Base-by-base conservation (phyloP, 2,329 filamentous ascomycete species). In the Alternaria dauci region DNA sequence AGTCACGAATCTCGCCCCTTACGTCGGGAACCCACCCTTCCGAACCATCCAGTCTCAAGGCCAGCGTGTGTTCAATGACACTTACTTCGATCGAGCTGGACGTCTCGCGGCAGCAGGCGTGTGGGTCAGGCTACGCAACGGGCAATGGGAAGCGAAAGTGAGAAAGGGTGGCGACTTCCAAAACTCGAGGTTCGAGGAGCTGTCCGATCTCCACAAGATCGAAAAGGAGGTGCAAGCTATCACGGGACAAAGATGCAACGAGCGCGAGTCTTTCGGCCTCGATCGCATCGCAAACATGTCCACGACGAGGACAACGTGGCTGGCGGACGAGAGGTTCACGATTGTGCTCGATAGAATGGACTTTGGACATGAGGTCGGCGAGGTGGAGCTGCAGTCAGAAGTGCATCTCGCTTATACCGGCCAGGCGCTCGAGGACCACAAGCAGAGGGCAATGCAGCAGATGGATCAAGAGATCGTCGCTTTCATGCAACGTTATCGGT, bases 361-460 rank as follows among this genome's bases (percentile, higher is more conserved):
- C 43, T 79, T 78, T 65, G 73, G 73, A 8, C 74, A 77, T 54
- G 43, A 44, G 25, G 73, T 78, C 20, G 75, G 74, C 11, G 75
- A 78, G 64, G 71, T 78, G 12, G 74, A 76, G 57, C 58, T 79
- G 46, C 71, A 78, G 38, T 59, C 59, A 41, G 48, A 62, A 53
- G 44, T 53, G 38, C 51, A 43, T 53, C 51, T 53, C 26, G 26
- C 51, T 30, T 18, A 53, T 43, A 53, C 38, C 3, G 38, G 38
- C 18, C 38, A 65, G 43, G 36, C 26, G 20, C 34, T 55, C 4
- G 52, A 57, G 54, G 34, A 57, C 44, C 34, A 65, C 26, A 62
- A 60, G 50, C 55, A 58, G 42, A 61, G 12, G 16, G 16, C 9
- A 43, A 65, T 65, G 59, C 59, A 62, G 54, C 32, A 58, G 39